Percentiles rank a stretch among this genome's conserved stretches.
These are phyloP conservation scores for Silene coronaria DNA, from an alignment of 179 eudicot species.

Conservation along the genomic window DNA sequence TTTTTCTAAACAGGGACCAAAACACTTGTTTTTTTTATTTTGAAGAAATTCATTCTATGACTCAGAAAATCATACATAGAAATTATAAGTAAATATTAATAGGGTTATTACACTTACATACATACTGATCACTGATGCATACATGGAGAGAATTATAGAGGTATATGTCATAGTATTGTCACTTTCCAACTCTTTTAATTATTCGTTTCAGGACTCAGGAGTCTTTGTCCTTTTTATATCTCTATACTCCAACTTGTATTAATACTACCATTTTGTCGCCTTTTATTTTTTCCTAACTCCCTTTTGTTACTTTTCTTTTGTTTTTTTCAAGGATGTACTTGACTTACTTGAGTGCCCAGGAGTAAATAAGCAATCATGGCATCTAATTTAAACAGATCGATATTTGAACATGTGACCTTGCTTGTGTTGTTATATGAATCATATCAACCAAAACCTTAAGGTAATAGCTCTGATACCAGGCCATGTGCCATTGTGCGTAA, in stretches of 20 bases:
- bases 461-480: too few species aligned
- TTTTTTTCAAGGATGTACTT: not conserved
- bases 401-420: too few species aligned
- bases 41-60: slow-evolving; percentile 16
- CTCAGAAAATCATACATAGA: slow-evolving; percentile 14
- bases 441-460: too few species aligned
- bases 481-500: too few species aligned
- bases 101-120: too few species aligned
- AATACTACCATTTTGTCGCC: not conserved
- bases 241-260: not conserved
- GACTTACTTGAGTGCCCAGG: not conserved
- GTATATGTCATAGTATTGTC: slow-evolving; percentile 23
- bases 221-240: not conserved
- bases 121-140: too few species aligned
- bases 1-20: slow-evolving; percentile 16
- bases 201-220: slow-evolving; percentile 10
- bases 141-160: slow-evolving; percentile 19
- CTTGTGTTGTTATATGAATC: too few species aligned
- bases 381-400: too few species aligned
- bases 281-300: too few species aligned
- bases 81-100: too few species aligned
- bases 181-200: slow-evolving; percentile 25
- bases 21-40: not conserved
- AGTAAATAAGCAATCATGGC: too few species aligned
- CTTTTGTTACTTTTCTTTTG: not conserved